phyloP scores from a whole-genome alignment of 176 grass and related monocot genomes.

The Zoysia pacifica region DNA sequence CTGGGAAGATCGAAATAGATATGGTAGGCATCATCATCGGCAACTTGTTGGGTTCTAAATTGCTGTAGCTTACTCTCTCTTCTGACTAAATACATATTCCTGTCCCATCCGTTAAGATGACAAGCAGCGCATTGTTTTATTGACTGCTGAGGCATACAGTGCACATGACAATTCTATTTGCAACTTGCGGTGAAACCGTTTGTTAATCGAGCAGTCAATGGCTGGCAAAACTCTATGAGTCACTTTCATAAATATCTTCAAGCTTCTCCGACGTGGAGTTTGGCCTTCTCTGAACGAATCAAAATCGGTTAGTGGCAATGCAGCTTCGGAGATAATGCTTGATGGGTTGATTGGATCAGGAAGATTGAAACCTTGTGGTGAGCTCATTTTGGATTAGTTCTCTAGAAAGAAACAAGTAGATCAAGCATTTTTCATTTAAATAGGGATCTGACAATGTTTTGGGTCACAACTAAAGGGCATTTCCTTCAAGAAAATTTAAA shows the following conservation, averaged over 20 bases:
- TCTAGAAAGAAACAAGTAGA: slow-evolving; percentile 12
- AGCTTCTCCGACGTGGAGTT: slow-evolving; percentile 25
- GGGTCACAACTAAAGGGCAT: background rate
- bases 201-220: slow-evolving; percentile 35
- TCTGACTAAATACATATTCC: slow-evolving; percentile 50
- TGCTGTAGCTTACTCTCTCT: slow-evolving; percentile 40
- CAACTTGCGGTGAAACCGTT: slow-evolving; percentile 45
- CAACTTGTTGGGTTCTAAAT: slow-evolving; percentile 55
- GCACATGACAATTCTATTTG: slow-evolving; percentile 34
- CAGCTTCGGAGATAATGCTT: slow-evolving; percentile 15
- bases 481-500: background rate
- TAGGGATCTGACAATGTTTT: background rate
- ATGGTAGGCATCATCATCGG: slow-evolving; percentile 42
- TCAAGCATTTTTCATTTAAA: background rate
- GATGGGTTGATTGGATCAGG: background rate
- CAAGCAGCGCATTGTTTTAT: slow-evolving; percentile 30
- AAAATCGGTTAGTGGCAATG: slow-evolving; percentile 15
- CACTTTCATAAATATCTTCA: slow-evolving; percentile 45
- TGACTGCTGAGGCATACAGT: slow-evolving; percentile 39
- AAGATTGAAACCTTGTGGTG: background rate
- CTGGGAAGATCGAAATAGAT: slow-evolving; percentile 43
- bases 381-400: background rate
- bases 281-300: slow-evolving; percentile 30
- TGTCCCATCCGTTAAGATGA: slow-evolving; percentile 35
- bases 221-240: slow-evolving; percentile 36